A percentile compares a stretch with the other conserved stretches of the same genome.
Evolutionary conservation across 805 yeast genomes (phyloP).

Genomic region (Nakazawaea wyomingensis): DNA sequence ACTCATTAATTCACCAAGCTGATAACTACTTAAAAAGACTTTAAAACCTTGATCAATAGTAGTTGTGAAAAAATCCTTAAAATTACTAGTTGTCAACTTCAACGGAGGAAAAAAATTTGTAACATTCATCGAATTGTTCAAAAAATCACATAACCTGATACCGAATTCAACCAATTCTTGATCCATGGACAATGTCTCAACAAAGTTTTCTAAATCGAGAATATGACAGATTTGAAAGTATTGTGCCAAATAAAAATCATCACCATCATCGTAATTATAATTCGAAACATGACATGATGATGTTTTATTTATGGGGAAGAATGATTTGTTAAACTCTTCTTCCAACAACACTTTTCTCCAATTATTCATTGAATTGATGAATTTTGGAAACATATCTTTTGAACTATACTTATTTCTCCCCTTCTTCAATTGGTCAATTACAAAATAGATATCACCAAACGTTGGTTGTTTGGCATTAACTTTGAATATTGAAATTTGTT

Average conservation of each 20-base stretch:
- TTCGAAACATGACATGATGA: background rate
- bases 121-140: conserved; percentile 4
- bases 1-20: background rate
- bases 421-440: background rate
- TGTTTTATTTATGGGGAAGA: background rate
- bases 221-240: background rate
- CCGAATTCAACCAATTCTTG: conserved; percentile 3
- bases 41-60: background rate
- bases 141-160: conserved; percentile 1
- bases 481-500: background rate
- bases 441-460: conserved; percentile 1
- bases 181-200: background rate
- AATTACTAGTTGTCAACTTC: background rate
- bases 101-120: conserved; percentile 5
- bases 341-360: conserved; percentile 8
- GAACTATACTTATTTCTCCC: background rate
- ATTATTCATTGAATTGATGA: conserved; percentile 4
- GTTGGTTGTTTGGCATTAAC: background rate
- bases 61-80: background rate
- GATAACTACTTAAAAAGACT: background rate
- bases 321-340: conserved; percentile 1
- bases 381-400: conserved; percentile 6
- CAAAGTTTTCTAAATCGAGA: conserved; percentile 1
- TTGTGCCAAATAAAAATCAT: background rate
- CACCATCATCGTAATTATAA: background rate